Evolutionary conservation across 2,329 filamentous ascomycete genomes (phyloP).

Genomic region (Trichoderma oligosporum): DNA sequence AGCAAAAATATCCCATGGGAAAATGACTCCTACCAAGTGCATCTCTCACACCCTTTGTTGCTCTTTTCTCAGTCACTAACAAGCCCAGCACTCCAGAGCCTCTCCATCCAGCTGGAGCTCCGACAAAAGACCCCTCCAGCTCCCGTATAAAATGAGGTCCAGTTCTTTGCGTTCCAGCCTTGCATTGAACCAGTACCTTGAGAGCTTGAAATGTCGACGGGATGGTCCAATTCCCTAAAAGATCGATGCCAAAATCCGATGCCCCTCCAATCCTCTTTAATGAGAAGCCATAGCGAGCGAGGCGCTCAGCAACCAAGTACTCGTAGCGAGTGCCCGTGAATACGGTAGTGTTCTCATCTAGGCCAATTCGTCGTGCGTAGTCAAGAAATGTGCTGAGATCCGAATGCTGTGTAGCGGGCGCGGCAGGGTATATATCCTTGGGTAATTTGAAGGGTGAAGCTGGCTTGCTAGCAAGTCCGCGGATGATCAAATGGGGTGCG

Average conservation of each 20-base stretch:
- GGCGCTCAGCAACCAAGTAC: conserved; percentile 58
- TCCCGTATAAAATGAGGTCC: conserved; percentile 65
- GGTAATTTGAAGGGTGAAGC: background rate
- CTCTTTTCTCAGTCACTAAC: conserved; percentile 63
- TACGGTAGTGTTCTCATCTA: conserved; percentile 54
- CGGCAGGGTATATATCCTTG: conserved; percentile 41
- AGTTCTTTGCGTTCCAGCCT: conserved; percentile 50
- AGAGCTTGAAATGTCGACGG: conserved; percentile 38
- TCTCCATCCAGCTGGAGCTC: conserved; percentile 70
- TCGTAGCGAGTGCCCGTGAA: conserved; percentile 76
- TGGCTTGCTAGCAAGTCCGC: background rate
- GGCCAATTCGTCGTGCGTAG: conserved; percentile 55
- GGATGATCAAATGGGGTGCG: background rate
- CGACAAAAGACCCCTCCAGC: conserved; percentile 72
- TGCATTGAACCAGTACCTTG: conserved; percentile 63
- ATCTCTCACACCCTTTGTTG: conserved; percentile 75
- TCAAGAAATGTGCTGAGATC: conserved; percentile 62
- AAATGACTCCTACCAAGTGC: conserved; percentile 62
- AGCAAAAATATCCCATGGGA: conserved; percentile 69
- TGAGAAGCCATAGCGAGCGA: conserved; percentile 59
- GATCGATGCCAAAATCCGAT: conserved; percentile 69
- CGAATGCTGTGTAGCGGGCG: conserved; percentile 52
- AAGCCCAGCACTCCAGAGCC: conserved; percentile 63
- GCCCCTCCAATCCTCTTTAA: conserved; percentile 62
- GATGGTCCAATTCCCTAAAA: conserved; percentile 66